Conservation (phyloP, 116 monocot species). For the Iris pallida region DNA sequence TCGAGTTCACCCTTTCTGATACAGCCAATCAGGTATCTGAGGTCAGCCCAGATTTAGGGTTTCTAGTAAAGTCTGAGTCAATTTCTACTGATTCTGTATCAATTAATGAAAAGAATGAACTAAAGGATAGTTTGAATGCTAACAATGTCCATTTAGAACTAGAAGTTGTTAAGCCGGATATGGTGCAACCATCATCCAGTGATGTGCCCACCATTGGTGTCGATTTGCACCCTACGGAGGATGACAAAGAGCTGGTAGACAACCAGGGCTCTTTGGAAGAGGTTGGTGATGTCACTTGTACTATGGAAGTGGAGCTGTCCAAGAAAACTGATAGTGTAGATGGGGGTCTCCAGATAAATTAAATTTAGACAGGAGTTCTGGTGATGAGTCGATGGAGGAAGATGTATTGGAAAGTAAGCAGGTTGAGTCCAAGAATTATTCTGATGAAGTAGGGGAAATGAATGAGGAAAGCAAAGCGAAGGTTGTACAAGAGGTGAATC, state of each 20-base stretch:
- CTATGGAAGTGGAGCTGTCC: slow-evolving; percentile 25
- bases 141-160: slow-evolving; percentile 91
- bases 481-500: slow-evolving; percentile 22
- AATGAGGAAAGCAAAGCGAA: slow-evolving; percentile 20
- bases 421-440: slow-evolving; percentile 34
- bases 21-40: slow-evolving; percentile 82
- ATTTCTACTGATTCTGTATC: slow-evolving; percentile 86
- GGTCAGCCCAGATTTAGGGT: slow-evolving; percentile 75
- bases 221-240: slow-evolving; percentile 30
- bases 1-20: slow-evolving; percentile 18
- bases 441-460: slow-evolving; percentile 20
- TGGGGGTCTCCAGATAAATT: slow-evolving; percentile 75
- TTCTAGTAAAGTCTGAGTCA: slow-evolving; percentile 81
- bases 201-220: slow-evolving; percentile 25
- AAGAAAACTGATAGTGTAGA: slow-evolving; percentile 45
- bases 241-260: slow-evolving; percentile 34
- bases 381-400: slow-evolving; percentile 89
- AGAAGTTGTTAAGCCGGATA: slow-evolving; percentile 77
- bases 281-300: slow-evolving; percentile 4
- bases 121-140: slow-evolving; percentile 96
- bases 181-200: slow-evolving; percentile 56
- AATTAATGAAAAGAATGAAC: slow-evolving; percentile 86
- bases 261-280: slow-evolving; percentile 40
- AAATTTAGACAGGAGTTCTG: slow-evolving; percentile 85
- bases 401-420: slow-evolving; percentile 69